Evolutionary conservation across 179 eudicot species (phyloP).

Genomic region (Patellifolia procumbens): DNA sequence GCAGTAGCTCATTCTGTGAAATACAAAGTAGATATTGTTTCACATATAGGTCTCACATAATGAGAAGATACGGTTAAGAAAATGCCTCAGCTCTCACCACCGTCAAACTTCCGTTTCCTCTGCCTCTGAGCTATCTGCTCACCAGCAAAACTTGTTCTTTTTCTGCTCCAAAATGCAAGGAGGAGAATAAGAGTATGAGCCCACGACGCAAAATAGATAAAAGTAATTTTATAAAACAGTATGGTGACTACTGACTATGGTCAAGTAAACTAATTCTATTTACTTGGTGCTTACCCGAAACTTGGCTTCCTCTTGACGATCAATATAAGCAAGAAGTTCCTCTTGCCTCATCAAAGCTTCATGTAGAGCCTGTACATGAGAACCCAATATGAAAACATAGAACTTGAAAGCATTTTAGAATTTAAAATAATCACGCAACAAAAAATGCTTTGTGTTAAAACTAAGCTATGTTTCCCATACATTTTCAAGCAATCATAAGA

Average conservation of each 20-base stretch:
- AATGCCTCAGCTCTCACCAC: constrained; percentile 5
- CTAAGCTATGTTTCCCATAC: background rate
- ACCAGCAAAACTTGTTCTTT: constrained; percentile 89
- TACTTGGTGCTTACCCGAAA: constrained; percentile 46
- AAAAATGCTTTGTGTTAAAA: no score
- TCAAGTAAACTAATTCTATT: background rate
- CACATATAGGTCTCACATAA: constrained; percentile 6
- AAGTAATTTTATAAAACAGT: background rate
- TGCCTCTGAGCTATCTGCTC: constrained; percentile 17
- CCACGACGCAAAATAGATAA: background rate
- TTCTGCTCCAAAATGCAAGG: constrained; percentile 47
- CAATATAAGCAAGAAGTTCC: constrained; percentile 91
- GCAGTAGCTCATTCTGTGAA: constrained; percentile 23
- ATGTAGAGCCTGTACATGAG: constrained; percentile 56
- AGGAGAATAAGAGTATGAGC: background rate
- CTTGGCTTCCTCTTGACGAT: constrained; percentile 74
- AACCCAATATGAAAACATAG: background rate
- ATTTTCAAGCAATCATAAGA: background rate
- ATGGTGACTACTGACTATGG: no score
- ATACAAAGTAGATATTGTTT: constrained; percentile 18
- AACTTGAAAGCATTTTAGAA: background rate
- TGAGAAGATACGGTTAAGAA: constrained; percentile 13
- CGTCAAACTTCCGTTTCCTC: constrained; percentile 6
- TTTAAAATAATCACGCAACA: background rate
- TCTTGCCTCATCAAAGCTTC: constrained; percentile 97